Conservation (phyloP, 768 basidiomycete genomes). For the Filobasidium floriforme region DNA sequence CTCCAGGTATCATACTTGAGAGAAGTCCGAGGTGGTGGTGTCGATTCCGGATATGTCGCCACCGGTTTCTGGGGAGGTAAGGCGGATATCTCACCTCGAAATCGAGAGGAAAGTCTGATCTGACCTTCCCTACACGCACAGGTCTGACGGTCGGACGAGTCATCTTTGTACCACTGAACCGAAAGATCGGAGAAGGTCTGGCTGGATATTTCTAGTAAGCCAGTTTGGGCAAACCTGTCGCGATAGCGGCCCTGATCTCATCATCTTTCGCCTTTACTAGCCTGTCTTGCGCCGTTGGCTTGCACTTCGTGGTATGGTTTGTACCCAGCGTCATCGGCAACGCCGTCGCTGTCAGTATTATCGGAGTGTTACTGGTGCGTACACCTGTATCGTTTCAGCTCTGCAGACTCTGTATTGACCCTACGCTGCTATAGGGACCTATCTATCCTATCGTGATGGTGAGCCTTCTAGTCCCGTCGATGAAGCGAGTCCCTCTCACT, state of each 20-base stretch:
- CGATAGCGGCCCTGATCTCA: too few relatives aligned
- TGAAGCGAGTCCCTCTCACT: background rate
- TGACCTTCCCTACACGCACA: background rate
- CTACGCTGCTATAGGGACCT: constrained; percentile 9
- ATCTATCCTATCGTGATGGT: constrained; percentile 16
- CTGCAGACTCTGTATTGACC: too few relatives aligned
- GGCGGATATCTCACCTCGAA: background rate
- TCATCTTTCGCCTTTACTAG: too few relatives aligned
- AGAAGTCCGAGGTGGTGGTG: constrained; percentile 16
- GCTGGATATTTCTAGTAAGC: constrained; percentile 46
- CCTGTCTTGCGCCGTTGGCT: constrained; percentile 1
- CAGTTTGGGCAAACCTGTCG: background rate
- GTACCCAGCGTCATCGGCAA: constrained; percentile 11
- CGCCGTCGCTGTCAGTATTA: constrained; percentile 14
- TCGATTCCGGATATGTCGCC: constrained; percentile 41
- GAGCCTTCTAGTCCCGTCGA: background rate
- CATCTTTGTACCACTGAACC: constrained; percentile 51
- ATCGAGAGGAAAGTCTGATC: background rate
- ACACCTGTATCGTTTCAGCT: background rate
- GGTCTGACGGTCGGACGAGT: constrained; percentile 53
- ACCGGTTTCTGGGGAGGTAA: constrained; percentile 43
- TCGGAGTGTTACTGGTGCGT: constrained; percentile 19
- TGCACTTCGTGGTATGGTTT: constrained; percentile 18
- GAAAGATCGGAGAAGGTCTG: constrained; percentile 39
- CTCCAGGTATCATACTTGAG: constrained; percentile 10